phyloP scores from a whole-genome alignment of 2,329 filamentous ascomycete species.

The Metarhizium anisopliae region DNA sequence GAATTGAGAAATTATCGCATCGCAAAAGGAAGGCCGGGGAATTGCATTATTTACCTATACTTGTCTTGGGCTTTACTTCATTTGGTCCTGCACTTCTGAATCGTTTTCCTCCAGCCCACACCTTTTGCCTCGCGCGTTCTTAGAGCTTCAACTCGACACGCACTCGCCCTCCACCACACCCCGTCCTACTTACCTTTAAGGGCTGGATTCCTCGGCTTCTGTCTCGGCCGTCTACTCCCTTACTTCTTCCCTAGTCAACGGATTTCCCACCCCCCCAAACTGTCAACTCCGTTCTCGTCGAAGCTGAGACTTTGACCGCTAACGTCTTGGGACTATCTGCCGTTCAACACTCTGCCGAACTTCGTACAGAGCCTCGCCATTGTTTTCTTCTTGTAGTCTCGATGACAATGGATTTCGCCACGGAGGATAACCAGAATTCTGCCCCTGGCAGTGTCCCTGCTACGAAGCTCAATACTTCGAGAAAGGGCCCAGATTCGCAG shows the following conservation, averaged over 20 bases:
- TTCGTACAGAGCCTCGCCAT: neutral
- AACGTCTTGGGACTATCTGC: neutral
- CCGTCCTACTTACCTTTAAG: neutral
- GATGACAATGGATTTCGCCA: slow-evolving; percentile 32
- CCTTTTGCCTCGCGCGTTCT: slow-evolving; percentile 1
- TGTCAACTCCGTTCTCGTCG: neutral
- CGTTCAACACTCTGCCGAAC: neutral
- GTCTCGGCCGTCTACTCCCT: neutral
- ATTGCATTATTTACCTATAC: no score
- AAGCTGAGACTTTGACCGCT: neutral
- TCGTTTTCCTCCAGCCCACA: no score
- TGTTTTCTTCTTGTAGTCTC: neutral
- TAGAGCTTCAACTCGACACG: neutral
- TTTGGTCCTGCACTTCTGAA: no score
- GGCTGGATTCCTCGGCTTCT: neutral
- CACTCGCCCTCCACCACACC: neutral
- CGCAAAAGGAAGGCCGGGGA: neutral
- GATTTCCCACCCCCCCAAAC: neutral
- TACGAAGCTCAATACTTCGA: slow-evolving; percentile 49
- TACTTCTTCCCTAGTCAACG: neutral
- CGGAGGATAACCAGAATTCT: slow-evolving; percentile 56
- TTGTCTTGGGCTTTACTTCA: neutral
- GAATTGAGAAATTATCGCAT: neutral
- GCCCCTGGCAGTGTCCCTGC: slow-evolving; percentile 53
- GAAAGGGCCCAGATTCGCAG: slow-evolving; percentile 55